Evolutionary conservation across 2,329 filamentous ascomycete species (phyloP), one percentile per base, ranked within the genome.

Genomic region (Aspergillus glaucus): DNA sequence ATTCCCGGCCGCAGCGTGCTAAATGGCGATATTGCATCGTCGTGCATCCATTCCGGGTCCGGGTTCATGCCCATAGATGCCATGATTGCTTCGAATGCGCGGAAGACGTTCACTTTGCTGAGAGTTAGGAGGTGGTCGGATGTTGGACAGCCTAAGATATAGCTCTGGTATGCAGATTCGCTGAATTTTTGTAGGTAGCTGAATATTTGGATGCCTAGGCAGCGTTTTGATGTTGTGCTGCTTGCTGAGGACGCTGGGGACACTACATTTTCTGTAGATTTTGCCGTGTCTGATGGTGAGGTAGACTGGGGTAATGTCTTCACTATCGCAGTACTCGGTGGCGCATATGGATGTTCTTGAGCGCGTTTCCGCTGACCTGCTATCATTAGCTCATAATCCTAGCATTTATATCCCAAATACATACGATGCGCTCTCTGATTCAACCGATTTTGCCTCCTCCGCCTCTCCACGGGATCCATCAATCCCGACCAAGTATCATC

Each of bases 71-170:
- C 66, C 6, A 68, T 55, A 2, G 63, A n/a, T 7, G 47, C 45
- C 40, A 65, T 52, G 41, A 67, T 69, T 2, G 57, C 46, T 3
- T 48, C 49, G 36, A 68, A 59, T 5, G 62, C 66, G 5, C 64
- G 62, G 50, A 66, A 67, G 10, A 69, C 65, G 22, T 69, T 69
- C 17, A 66, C 56, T 22, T 65, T 63, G 6, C 61, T 61, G 12
- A 69, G 54, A 1, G 55, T 60, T n/a, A 69, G 50, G 3, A 69
- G 55, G 34, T 67, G 66, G 48, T 69, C 66, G 22, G 59, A 41
- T 43, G 60, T 47, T 9, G 62, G 58, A 46, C 50, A 55, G 6
- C 61, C 59, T 5, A 52, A 48, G 19, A 56, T 50, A 45, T 64
- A 65, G 48, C 60, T 61, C 28, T 56, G 47, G 24, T 55, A 57